phyloP scores from a whole-genome alignment of 768 basidiomycete genomes.

The Russula sp. region DNA sequence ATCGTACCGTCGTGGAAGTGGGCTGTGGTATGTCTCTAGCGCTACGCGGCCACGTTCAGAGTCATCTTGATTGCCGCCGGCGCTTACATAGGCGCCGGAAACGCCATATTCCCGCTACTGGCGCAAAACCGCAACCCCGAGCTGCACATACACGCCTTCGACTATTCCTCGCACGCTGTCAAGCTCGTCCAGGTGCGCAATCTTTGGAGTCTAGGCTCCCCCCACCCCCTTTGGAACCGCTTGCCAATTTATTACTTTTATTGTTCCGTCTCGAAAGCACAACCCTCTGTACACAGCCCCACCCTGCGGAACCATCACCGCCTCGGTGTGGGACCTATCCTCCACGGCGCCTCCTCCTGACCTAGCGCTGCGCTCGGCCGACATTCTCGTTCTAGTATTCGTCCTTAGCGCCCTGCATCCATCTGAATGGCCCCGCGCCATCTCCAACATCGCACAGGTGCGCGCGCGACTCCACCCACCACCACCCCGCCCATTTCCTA shows the following conservation, averaged over 20 bases:
- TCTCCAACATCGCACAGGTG: conserved; percentile 75
- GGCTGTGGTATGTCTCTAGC: conserved; percentile 65
- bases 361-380: conserved; percentile 62
- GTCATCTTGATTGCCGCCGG: neutral
- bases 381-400: conserved; percentile 89
- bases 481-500: neutral
- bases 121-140: conserved; percentile 76
- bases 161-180: conserved; percentile 86
- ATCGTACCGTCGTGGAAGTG: conserved; percentile 72
- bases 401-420: conserved; percentile 93
- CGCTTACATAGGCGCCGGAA: conserved; percentile 73
- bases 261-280: conserved; percentile 37
- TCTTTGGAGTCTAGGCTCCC: neutral
- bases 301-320: conserved; percentile 62
- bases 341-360: conserved; percentile 57
- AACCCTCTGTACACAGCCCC: conserved; percentile 66
- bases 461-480: conserved; percentile 14
- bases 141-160: conserved; percentile 73
- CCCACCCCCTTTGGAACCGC: too few species aligned
- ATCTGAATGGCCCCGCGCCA: conserved; percentile 79
- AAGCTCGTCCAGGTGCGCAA: conserved; percentile 74
- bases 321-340: conserved; percentile 90
- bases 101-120: conserved; percentile 86
- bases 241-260: neutral
- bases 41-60: neutral